A percentile compares a stretch with the other conserved stretches of the same genome.
phyloP scores from a whole-genome alignment of 208 protist species.

The Perkinsela sp. region DNA sequence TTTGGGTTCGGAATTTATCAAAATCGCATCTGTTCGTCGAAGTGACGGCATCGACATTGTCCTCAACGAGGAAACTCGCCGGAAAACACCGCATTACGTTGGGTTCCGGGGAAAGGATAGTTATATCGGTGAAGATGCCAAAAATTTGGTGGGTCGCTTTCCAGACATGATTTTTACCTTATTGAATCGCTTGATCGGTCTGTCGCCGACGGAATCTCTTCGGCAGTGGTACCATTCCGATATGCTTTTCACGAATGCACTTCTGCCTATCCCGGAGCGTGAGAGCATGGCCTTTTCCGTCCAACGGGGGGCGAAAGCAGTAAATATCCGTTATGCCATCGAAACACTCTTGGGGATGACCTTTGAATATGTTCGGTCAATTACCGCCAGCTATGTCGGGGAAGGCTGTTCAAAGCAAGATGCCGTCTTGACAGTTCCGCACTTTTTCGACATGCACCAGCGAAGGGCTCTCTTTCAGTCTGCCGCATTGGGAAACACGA shows the following conservation, averaged over 20 bases:
- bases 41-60: slow-evolving; percentile 40
- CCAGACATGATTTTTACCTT: slow-evolving; percentile 16
- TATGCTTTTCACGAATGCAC: background rate
- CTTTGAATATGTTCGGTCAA: slow-evolving; percentile 12
- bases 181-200: slow-evolving; percentile 4
- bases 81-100: slow-evolving; percentile 56
- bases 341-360: slow-evolving; percentile 14
- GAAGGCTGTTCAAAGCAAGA: slow-evolving; percentile 6
- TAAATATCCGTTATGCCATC: slow-evolving; percentile 8
- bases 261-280: slow-evolving; percentile 4
- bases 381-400: slow-evolving; percentile 14
- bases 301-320: background rate
- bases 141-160: slow-evolving; percentile 32
- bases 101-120: slow-evolving; percentile 59
- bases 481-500: slow-evolving; percentile 17
- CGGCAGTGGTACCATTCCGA: background rate
- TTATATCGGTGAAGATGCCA: slow-evolving; percentile 45
- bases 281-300: slow-evolving; percentile 16
- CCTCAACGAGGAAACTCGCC: slow-evolving; percentile 66
- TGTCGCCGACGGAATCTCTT: background rate
- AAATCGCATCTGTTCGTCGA: slow-evolving; percentile 13
- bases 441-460: slow-evolving; percentile 10
- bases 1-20: slow-evolving; percentile 15
- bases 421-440: slow-evolving; percentile 15
- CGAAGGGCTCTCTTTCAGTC: slow-evolving; percentile 52